Base-by-base conservation (phyloP, 169 alveolate genomes). In the Plasmodium gonderi region DNA sequence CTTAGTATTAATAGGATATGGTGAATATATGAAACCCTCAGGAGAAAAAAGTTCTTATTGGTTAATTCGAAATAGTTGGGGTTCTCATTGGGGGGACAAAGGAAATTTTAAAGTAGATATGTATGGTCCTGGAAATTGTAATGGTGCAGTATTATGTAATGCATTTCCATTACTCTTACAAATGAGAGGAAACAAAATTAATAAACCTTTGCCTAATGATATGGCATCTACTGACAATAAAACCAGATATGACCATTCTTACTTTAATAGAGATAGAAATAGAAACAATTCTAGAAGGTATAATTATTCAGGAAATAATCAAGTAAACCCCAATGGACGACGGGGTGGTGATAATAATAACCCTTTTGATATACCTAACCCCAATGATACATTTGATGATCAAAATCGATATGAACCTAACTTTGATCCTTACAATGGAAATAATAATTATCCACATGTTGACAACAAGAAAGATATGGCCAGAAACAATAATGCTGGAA, bases 1-100 rank as follows among this genome's bases (percentile, higher is more conserved):
- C 3, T 78, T 92, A 79, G 87, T 78, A 23, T 44, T 92, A 76
- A 92, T 92, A 64, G 95, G 95, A 9, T 92, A 75, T 92, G 95
- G 95, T 23, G 87, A 74, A 40, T 92, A 92, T 75, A 38, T 85
- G 44, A 79, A 74, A 33, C 45, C 89, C 1, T 33, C 75, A 29
- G 92, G 91, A 12, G 80, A 83, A 20, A 83, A 69, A 49, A 79
- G 95, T 45, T 74, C 94, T 7, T 83, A 83, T 20, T 83, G 92
- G 92, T 31, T 83, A 47, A 6, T 83, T n/a, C 17, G 92, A 83
- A 83, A 83, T 60, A 83, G 92, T 33, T 83, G 92, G 92, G 92
- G 92, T 1, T 44, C 92, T 2, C 83, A 74, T 1, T 83, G 92
- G 92, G 92, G 92, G 5, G 83, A 69, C 64, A 83, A 31, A 47